Evolutionary conservation across 164 flowering plant genomes (phyloP), one percentile per base, ranked within the genome.

Genomic region (Vitis riparia): DNA sequence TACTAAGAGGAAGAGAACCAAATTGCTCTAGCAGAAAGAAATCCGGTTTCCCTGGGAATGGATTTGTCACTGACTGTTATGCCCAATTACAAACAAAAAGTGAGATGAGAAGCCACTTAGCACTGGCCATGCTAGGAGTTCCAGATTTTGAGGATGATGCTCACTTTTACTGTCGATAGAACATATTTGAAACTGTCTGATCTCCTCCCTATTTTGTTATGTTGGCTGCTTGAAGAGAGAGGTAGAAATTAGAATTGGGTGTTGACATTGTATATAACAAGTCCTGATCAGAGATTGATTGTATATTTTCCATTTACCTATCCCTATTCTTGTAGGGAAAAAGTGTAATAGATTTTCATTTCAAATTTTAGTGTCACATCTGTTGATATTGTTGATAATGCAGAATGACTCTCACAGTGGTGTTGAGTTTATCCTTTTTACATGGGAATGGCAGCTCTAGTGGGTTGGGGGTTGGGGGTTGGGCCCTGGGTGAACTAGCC

Each of bases 121-220:
- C 96, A 50, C 66, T 90, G 65, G 98, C 98, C 55, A 93, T 91
- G 98, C 75, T 85, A 23, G 98, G 92, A 17, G 92, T 93, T 67
- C 68, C 91, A 14, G 98, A 93, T 51, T 77, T 86, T 47, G 95
- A 90, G 52, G 94, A 89, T 32, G 89, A 89, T 29, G 92, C 88
- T 61, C 71, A 79, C 71, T 68, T 83, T 16, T 82, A 78, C 65
- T 73, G 84, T 71, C 81, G 88, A 11, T 87, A 73, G 84, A 66
- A 61, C 37, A 9, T 14, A 47, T 7, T 5, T 12, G 52, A 14
- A 44, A 51, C 68, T 37, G 15, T 51, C 71, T 62, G 50, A 30
- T 57, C 14, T 65, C 51, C 14, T 30, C 11, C 29, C 0, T 7
- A 49, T 59, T 60, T 76, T 67, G 14, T 59, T 55, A 11, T 51